A percentile compares a stretch with the other conserved stretches of the same genome.
Conservation (phyloP, 805 yeast species). For the Kodamaea hsintzibuensis region DNA sequence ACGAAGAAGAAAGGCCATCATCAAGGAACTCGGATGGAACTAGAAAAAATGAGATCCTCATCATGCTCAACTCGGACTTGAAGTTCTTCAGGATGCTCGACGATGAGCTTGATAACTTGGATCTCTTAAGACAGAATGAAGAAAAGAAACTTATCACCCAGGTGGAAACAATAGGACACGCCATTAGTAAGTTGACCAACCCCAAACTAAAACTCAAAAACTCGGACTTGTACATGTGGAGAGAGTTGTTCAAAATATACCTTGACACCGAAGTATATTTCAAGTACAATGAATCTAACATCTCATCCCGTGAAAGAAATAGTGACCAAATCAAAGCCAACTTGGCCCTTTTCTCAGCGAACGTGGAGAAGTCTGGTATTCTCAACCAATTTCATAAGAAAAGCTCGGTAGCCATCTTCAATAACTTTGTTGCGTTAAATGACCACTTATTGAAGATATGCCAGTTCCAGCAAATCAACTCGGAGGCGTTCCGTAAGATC, state of each 20-base stretch:
- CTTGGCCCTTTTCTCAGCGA: constrained; percentile 40
- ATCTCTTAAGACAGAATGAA: constrained; percentile 42
- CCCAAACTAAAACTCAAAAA: constrained; percentile 32
- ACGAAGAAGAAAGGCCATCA: constrained; percentile 12
- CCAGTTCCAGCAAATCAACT: constrained; percentile 62
- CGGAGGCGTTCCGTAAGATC: constrained; percentile 65
- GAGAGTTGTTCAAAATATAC: constrained; percentile 64
- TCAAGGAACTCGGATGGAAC: constrained; percentile 1
- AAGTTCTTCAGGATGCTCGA: constrained; percentile 60
- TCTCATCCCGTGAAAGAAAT: constrained; percentile 45
- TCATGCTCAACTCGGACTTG: constrained; percentile 55
- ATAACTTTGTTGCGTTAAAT: constrained; percentile 54
- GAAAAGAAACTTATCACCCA: constrained; percentile 43
- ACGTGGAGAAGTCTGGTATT: constrained; percentile 38
- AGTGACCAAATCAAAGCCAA: constrained; percentile 47
- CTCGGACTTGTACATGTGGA: constrained; percentile 66
- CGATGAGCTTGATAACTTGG: constrained; percentile 52
- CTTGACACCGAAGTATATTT: constrained; percentile 68
- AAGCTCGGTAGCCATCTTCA: constrained; percentile 45
- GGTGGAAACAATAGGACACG: constrained; percentile 43
- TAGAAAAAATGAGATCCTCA: constrained; percentile 34
- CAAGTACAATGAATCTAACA: constrained; percentile 45
- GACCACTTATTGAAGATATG: constrained; percentile 54
- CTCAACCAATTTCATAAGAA: constrained; percentile 47
- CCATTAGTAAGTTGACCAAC: constrained; percentile 38